Evolutionary conservation across 2,329 filamentous ascomycete genomes (phyloP), one percentile per base, ranked within the genome.

Genomic region (Fusarium poae): DNA sequence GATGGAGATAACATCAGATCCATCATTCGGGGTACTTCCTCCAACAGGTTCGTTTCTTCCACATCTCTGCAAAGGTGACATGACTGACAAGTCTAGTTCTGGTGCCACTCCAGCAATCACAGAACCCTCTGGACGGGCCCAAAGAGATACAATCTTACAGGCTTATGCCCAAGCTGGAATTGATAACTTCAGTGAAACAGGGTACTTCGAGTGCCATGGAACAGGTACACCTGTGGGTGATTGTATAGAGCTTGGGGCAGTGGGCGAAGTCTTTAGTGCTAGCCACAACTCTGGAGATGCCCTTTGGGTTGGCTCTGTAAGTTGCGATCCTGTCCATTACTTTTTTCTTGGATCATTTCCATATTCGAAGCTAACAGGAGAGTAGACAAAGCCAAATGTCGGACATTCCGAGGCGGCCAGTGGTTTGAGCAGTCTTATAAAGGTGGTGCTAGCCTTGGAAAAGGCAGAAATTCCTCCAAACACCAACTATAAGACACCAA

Each of bases 1-100:
- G 83, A 86, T 61, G 83, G 83, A 4, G 85, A 89, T 62, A 81
- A 79, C 0, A 83, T 87, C 40, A 79, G 83, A 10, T 82, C 79
- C 5, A 77, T 87, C 10, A 83, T 88, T 37, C 81, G 83, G 12
- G 82, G 79, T 0, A 84, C 82, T 0, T 78, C 79, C 1, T 76
- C 82, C 21, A 86, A 86, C 65, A 81, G 83, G 70, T 71, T 34
- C n/a, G 35, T 25, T 40, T 54, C 23, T 25, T 49, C n/a, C 42
- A 18, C 23, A 6, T 9, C 18, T 37, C 15, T 18, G 2, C 10
- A 80, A 50, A 79, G 82, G 57, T 3, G 15, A 27, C 18, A 35
- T 32, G 2, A 40, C 61, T 72, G 32, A 74, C 52, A 40, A 40
- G n/a, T 18, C 27, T 15, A 74, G 72, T 35, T 86, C 89, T 52